Evolutionary conservation across 176 grass and related monocot species (phyloP).

Genomic region (Lolium multiflorum): DNA sequence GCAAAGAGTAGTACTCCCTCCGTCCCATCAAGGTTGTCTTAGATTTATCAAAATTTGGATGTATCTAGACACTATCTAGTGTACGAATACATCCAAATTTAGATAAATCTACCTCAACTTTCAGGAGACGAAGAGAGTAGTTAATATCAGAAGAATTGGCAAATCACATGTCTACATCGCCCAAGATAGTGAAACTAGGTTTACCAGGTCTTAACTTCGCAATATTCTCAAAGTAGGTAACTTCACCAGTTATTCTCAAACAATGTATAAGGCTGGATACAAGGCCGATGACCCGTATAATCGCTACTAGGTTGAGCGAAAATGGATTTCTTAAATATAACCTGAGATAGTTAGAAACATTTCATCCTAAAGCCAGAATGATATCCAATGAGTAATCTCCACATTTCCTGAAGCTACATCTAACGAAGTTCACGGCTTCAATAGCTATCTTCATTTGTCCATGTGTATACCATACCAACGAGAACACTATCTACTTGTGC

Average conservation of each 20-base stretch:
- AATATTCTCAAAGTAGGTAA: conserved; percentile 10
- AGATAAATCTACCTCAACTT: too few species aligned
- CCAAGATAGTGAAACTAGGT: background rate
- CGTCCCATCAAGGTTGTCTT: too few species aligned
- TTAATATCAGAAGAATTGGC: conserved; percentile 4
- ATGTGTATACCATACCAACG: background rate
- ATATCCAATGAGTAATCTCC: background rate
- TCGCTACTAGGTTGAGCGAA: background rate
- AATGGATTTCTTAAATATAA: background rate
- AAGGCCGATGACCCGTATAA: background rate
- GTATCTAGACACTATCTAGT: too few species aligned
- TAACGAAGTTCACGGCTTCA: too few species aligned
- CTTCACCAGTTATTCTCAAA: background rate
- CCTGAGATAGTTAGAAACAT: background rate
- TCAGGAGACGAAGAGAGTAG: background rate
- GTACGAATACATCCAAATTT: too few species aligned
- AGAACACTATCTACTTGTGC: background rate
- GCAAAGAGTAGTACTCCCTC: background rate
- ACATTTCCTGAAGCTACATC: background rate
- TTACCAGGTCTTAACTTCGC: background rate
- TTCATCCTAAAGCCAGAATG: background rate
- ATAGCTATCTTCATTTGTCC: background rate
- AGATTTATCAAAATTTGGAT: too few species aligned
- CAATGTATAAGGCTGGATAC: background rate
- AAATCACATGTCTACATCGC: background rate